Evolutionary conservation across 805 yeast species (phyloP).

Genomic region (Ogataea ramenticola): DNA sequence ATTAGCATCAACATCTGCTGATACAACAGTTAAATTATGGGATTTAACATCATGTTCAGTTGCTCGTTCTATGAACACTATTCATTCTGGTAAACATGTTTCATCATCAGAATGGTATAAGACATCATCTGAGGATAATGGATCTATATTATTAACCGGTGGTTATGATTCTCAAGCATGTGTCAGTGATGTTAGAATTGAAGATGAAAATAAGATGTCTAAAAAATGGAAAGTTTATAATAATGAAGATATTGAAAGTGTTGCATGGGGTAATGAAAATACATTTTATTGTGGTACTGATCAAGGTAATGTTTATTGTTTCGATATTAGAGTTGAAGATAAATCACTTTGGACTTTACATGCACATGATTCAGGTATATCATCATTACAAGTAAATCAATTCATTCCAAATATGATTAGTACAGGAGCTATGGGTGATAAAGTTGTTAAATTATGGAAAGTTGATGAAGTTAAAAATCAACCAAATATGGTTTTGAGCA

Average conservation of each 20-base stretch:
- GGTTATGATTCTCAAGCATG: conserved; percentile 87
- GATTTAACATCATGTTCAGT: conserved; percentile 71
- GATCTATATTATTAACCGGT: conserved; percentile 73
- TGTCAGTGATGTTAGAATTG: conserved; percentile 77
- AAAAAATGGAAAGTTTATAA: conserved; percentile 57
- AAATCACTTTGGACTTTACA: conserved; percentile 90
- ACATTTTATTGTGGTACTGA: conserved; percentile 85
- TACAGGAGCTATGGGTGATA: conserved; percentile 91
- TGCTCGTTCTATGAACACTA: conserved; percentile 62
- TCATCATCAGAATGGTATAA: conserved; percentile 83
- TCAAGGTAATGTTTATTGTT: conserved; percentile 80
- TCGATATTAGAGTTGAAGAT: conserved; percentile 65
- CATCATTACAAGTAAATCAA: conserved; percentile 65
- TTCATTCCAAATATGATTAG: conserved; percentile 66
- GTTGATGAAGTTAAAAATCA: conserved; percentile 32
- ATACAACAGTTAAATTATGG: conserved; percentile 92
- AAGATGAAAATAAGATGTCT: conserved; percentile 51
- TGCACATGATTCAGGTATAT: conserved; percentile 93
- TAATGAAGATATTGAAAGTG: conserved; percentile 74
- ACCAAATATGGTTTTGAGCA: conserved; percentile 83
- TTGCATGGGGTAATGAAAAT: conserved; percentile 57
- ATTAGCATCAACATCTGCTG: conserved; percentile 93
- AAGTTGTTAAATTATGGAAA: conserved; percentile 82
- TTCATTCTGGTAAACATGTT: conserved; percentile 77
- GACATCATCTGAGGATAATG: conserved; percentile 30